Percentiles rank a stretch among this genome's conserved stretches.
phyloP scores from a whole-genome alignment of 192 early-diverging fungal species.

The Coemansia sp. region DNA sequence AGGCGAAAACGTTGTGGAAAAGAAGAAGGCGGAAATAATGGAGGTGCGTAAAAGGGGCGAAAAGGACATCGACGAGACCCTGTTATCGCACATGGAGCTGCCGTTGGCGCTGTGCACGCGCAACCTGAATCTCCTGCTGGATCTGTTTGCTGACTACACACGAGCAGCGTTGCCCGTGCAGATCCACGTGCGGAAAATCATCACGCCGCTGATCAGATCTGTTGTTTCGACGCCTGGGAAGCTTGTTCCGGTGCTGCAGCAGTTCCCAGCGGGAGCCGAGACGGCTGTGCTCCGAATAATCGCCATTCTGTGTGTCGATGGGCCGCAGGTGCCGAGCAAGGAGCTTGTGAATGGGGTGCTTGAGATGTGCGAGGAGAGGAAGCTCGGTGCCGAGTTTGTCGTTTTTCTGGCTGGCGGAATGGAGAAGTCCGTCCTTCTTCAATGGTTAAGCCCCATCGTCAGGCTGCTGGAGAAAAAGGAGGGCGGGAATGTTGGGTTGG shows the following conservation, averaged over 20 bases:
- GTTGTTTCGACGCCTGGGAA: conserved; percentile 19
- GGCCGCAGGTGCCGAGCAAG: conserved; percentile 20
- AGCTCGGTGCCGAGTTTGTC: conserved; percentile 31
- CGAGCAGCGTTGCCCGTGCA: conserved; percentile 15
- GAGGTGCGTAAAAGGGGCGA: conserved; percentile 26
- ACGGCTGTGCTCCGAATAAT: conserved; percentile 32
- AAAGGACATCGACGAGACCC: conserved; percentile 12
- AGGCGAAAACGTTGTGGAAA: conserved; percentile 4
- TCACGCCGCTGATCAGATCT: conserved; percentile 45
- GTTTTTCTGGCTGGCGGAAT: conserved; percentile 32
- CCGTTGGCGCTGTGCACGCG: conserved; percentile 49
- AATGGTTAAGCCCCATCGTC: conserved; percentile 20
- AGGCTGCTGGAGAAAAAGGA: conserved; percentile 15
- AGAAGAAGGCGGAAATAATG: conserved; percentile 15
- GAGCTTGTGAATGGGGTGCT: conserved; percentile 40
- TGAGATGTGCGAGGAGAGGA: conserved; percentile 32
- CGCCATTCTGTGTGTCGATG: conserved; percentile 21
- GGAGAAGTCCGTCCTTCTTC: conserved; percentile 16
- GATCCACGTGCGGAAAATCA: conserved; percentile 19
- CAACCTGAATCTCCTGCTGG: conserved; percentile 30
- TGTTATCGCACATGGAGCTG: conserved; percentile 36
- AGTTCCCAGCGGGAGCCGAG: conserved; percentile 42
- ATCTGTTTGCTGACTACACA: conserved; percentile 31
- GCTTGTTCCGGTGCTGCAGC: conserved; percentile 25
- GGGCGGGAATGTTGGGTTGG: conserved; percentile 16